phyloP scores from a whole-genome alignment of 2,329 filamentous ascomycete genomes.

The Polytolypa hystricis region DNA sequence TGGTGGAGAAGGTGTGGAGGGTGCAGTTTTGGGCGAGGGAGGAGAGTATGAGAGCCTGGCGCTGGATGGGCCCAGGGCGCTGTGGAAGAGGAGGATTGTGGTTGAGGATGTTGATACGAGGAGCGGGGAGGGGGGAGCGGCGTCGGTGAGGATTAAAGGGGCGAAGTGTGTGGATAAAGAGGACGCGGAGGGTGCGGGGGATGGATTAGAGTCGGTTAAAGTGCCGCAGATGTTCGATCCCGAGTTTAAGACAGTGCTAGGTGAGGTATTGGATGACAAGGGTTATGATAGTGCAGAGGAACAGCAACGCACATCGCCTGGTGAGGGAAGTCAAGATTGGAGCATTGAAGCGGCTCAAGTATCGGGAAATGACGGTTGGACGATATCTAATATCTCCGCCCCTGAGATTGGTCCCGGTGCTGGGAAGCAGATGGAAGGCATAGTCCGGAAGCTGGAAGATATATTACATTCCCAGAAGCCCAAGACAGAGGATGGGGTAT shows the following conservation, averaged over 20 bases:
- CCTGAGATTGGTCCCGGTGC: slow-evolving; percentile 29
- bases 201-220: slow-evolving; percentile 18
- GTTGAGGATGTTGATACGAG: slow-evolving; percentile 47
- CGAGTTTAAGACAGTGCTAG: slow-evolving; percentile 41
- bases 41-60: slow-evolving; percentile 95
- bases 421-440: slow-evolving; percentile 30
- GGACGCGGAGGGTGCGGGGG: slow-evolving; percentile 12
- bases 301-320: neutral
- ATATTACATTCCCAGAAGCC: slow-evolving; percentile 9
- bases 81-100: slow-evolving; percentile 64
- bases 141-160: slow-evolving; percentile 54
- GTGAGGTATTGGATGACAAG: slow-evolving; percentile 8
- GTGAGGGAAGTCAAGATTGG: neutral
- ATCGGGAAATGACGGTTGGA: slow-evolving; percentile 20
- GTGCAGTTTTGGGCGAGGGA: slow-evolving; percentile 76
- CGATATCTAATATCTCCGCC: slow-evolving; percentile 28
- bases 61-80: slow-evolving; percentile 58
- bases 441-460: slow-evolving; percentile 17
- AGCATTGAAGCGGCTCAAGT: slow-evolving; percentile 14
- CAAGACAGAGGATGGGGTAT: slow-evolving; percentile 7
- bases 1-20: slow-evolving; percentile 46
- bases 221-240: slow-evolving; percentile 57
- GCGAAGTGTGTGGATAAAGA: slow-evolving; percentile 44
- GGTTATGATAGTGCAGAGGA: slow-evolving; percentile 1
- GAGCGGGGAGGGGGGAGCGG: slow-evolving; percentile 62